Base-by-base conservation (phyloP, 2,329 filamentous ascomycete species). In the Ascomycota sp. region DNA sequence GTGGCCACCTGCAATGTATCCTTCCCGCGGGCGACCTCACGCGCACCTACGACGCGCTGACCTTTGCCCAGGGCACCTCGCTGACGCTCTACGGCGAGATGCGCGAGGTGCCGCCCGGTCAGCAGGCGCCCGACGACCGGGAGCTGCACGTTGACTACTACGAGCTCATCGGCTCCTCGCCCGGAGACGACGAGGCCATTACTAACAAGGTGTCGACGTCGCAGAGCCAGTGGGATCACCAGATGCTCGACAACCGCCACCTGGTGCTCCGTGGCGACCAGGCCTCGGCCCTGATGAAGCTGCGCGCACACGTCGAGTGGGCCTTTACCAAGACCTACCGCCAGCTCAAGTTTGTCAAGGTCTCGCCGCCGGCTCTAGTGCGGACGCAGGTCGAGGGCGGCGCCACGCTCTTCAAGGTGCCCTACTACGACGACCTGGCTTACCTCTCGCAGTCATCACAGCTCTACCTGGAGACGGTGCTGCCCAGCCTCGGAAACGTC, bases 381-480 rank as follows among this genome's bases (percentile, higher is more conserved):
- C 89, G 91, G 60, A 95, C 86, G 12, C 78, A 94, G 57, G 80
- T 92, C 47, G 85, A 95, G 57, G 85, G 85, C 39, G 85, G 85
- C 33, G 71, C 79, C 42, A 94, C 85, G 4, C 72, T 95, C 23
- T 95, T 94, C 67, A 72, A 70, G 35, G 78, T 92, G 45, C 65
- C 78, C 47, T 91, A 89, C 63, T 94, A 93, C 56, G 76, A 74
- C 42, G 79, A 94, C 55, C 69, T 75, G 42, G 79, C 89, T 35
- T 98, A 85, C 61, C 71, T 98, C 37, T 95, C 89, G 4, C 89
- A 98, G 57, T 94, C 85, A 4, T 92, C 81, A 22, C 89, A 98
- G 56, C 71, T 98, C 31, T 98, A 98, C 57, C 77, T 98, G 34
- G 89, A 98, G 63, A 98, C 89, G 21, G 82, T 76, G 40, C 62